Evolutionary conservation across 306 rosid species (phyloP).

Genomic region (Canavalia ensiformis): DNA sequence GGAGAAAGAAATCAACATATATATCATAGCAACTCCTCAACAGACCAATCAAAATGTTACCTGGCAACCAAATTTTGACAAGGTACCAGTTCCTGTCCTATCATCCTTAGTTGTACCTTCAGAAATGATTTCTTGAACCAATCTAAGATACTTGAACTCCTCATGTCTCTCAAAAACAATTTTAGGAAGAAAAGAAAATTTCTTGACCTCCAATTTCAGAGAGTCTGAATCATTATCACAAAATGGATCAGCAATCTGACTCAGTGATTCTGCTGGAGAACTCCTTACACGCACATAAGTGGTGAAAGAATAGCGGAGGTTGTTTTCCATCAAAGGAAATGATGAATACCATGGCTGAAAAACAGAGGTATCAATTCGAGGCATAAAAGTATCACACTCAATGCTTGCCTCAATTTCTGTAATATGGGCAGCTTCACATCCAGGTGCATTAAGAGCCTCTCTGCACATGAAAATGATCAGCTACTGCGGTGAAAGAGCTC

Average conservation of each 20-base stretch:
- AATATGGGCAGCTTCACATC: constrained; percentile 92
- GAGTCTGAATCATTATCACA: constrained; percentile 51
- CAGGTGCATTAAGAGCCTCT: constrained; percentile 87
- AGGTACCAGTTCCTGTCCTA: constrained; percentile 97
- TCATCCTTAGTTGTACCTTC: constrained; percentile 87
- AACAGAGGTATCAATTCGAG: constrained; percentile 70
- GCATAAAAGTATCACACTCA: constrained; percentile 88
- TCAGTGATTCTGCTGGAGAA: constrained; percentile 59
- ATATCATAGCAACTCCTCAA: constrained; percentile 39
- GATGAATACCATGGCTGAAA: constrained; percentile 97
- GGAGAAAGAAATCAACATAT: constrained; percentile 38
- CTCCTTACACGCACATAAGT: constrained; percentile 87
- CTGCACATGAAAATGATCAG: constrained; percentile 59
- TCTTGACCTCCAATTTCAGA: constrained; percentile 68
- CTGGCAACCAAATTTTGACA: constrained; percentile 95
- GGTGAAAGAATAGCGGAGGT: constrained; percentile 71
- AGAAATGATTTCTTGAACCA: constrained; percentile 85
- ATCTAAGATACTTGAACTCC: constrained; percentile 77
- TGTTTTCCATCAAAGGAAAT: constrained; percentile 79
- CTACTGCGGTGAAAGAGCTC: constrained; percentile 35
- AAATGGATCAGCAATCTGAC: constrained; percentile 58
- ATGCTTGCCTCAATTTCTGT: constrained; percentile 80
- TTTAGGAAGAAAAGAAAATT: constrained; percentile 91
- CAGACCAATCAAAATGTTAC: constrained; percentile 55
- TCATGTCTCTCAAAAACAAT: constrained; percentile 83